These are phyloP conservation scores for Trichopus zeylanicus DNA, from an alignment of 116 monocot genomes.

Conservation along the genomic window DNA sequence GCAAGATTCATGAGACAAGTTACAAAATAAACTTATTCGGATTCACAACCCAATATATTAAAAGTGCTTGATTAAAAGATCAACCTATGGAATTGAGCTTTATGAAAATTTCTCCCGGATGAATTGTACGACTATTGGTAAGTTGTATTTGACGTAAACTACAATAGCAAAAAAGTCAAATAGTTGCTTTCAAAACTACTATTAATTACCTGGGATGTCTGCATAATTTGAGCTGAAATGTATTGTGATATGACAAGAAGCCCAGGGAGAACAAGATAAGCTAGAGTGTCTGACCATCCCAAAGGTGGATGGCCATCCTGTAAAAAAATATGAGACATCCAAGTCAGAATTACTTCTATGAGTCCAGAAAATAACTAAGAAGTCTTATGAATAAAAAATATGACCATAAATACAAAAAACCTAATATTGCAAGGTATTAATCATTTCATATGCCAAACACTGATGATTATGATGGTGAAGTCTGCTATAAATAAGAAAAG, in stretches of 20 bases:
- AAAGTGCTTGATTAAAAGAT: no score
- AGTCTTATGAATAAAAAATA: not conserved
- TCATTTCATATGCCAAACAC: no score
- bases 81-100: no score
- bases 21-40: no score
- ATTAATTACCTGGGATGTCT: slow-evolving; percentile 46
- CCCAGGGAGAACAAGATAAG: slow-evolving; percentile 84
- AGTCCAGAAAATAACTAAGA: not conserved
- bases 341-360: not conserved
- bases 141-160: no score
- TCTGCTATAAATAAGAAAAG: no score
- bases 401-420: not conserved
- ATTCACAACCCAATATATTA: no score
- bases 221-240: slow-evolving; percentile 80
- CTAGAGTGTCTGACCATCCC: slow-evolving; percentile 86
- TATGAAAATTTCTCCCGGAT: no score
- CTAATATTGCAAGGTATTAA: not conserved
- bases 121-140: no score
- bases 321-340: slow-evolving; percentile 3
- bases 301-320: slow-evolving; percentile 97
- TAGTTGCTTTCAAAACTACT: not conserved
- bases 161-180: not conserved
- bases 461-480: no score
- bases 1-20: not conserved
- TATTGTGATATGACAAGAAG: slow-evolving; percentile 77